A percentile compares a stretch with the other conserved stretches of the same genome.
phyloP scores from a whole-genome alignment of 306 rosid genomes.

The Quercus mongolica region DNA sequence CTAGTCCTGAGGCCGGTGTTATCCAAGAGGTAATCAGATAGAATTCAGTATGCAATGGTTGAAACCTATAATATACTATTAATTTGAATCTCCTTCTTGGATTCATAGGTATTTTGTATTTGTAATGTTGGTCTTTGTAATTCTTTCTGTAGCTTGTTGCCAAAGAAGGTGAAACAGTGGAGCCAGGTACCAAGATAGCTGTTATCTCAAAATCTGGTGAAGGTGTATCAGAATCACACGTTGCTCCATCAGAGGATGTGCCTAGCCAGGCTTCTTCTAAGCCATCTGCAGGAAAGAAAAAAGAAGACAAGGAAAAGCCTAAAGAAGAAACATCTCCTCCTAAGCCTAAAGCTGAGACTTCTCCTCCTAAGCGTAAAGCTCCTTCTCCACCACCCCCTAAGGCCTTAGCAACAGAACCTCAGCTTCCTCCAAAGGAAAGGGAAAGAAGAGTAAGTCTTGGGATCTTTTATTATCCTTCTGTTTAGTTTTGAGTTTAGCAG shows the following conservation, averaged over 20 bases:
- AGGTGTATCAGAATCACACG: conserved; percentile 33
- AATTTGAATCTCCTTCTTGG: background rate
- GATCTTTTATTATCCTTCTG: conserved; percentile 5
- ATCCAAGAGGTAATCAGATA: conserved; percentile 36
- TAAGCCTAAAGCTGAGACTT: conserved; percentile 26
- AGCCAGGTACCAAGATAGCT: conserved; percentile 62
- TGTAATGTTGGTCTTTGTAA: background rate
- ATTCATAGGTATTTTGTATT: background rate
- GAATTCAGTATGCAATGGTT: background rate
- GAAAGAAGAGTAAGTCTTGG: conserved; percentile 56
- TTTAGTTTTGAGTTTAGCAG: background rate
- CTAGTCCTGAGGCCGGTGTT: conserved; percentile 56
- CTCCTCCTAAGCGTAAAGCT: conserved; percentile 33
- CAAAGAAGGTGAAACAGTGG: conserved; percentile 57
- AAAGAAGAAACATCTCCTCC: conserved; percentile 33
- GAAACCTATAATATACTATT: background rate
- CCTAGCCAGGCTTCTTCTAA: conserved; percentile 26
- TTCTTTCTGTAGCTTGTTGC: conserved; percentile 38
- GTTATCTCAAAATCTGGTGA: conserved; percentile 55
- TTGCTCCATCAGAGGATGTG: conserved; percentile 33
- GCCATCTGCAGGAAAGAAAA: conserved; percentile 36
- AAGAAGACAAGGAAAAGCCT: conserved; percentile 24
- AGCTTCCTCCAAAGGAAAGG: conserved; percentile 44
- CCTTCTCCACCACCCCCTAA: conserved; percentile 34
- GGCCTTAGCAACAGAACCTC: conserved; percentile 22